Evolutionary conservation across 768 basidiomycete species (phyloP).

Genomic region (Agaricus blazei): DNA sequence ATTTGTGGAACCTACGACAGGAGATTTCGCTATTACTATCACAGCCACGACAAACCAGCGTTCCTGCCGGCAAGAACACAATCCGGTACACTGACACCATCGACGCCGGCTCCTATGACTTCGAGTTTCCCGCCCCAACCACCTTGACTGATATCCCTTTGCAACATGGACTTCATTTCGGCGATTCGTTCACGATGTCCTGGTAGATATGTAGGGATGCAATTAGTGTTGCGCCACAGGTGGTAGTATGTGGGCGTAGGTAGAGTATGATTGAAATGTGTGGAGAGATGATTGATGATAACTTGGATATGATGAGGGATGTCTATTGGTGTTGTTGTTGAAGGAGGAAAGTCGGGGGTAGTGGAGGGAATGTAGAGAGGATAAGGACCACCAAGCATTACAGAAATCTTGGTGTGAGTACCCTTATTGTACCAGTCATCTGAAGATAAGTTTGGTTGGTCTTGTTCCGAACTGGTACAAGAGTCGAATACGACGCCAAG

Average conservation of each 20-base stretch:
- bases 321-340: conserved; percentile 5
- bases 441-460: conserved; percentile 13
- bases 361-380: conserved; percentile 15
- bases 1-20: not conserved
- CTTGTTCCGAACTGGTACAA: conserved; percentile 60
- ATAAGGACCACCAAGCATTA: conserved; percentile 89
- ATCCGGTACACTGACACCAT: conserved; percentile 83
- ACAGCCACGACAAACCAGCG: conserved; percentile 26
- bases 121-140: conserved; percentile 48
- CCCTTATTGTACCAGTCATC: conserved; percentile 20
- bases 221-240: conserved; percentile 50
- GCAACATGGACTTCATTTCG: conserved; percentile 45
- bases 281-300: conserved; percentile 34
- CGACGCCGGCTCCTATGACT: conserved; percentile 80
- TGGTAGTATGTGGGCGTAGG: conserved; percentile 54
- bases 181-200: conserved; percentile 71
- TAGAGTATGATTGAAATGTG: conserved; percentile 39
- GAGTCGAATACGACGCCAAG: conserved; percentile 93
- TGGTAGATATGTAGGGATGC: conserved; percentile 74
- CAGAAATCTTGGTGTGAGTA: conserved; percentile 70
- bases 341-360: not conserved
- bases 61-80: conserved; percentile 72
- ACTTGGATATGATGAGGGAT: conserved; percentile 20
- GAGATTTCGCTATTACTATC: not conserved
- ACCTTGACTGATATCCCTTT: conserved; percentile 4